Base-by-base conservation (phyloP, 1,139 yeast species). In the Nematodospora anomalae region DNA sequence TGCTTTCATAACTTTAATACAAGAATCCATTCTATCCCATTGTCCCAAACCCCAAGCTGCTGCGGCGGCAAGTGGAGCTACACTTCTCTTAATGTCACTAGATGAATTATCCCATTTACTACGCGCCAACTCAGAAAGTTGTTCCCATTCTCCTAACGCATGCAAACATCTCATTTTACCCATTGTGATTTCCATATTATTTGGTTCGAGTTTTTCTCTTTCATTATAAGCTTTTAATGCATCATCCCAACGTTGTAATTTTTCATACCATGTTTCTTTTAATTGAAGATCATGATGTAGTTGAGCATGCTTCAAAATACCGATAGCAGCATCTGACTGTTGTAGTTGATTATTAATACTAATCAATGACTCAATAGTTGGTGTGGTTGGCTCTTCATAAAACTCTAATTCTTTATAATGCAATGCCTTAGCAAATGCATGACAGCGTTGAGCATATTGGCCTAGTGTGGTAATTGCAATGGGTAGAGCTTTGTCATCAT, bases 21-120 rank as follows among this genome's bases (percentile, higher is more conserved):
- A 94, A 7, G 85, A 76, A 53, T 88, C 97, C 92, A 94, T 90
- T 52, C 88, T 74, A 51, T 89, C 97, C 98, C 98, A 94, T 57
- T 88, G 94, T 2, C 92, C 92, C 33, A 92, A 69, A n/a, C 97
- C 97, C 98, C 98, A 92, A 1, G 97, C 88, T 1, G 98, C 97
- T 2, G 97, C 97, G 0, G 97, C 98, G 0, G 98, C 98, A 37
- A 94, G 66, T 1, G 98, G 98, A 1, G 98, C 97, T 47, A 94
- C 90, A n/a, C 83, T 79, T 42, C 96, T 69, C 51, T 82, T 77
- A 33, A 80, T 80, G 18, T 87, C 96, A 32, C 80, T 74, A 3
- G 85, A 68, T 1, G 95, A 78, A 30, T 71, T 71, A 20, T 68
- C 71, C 98, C 98, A 94, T 54, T 86, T 87, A 32, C 82, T 83